Evolutionary conservation across 1,284 basidiomycete species (phyloP).

Genomic region (Sporisorium scitamineum): DNA sequence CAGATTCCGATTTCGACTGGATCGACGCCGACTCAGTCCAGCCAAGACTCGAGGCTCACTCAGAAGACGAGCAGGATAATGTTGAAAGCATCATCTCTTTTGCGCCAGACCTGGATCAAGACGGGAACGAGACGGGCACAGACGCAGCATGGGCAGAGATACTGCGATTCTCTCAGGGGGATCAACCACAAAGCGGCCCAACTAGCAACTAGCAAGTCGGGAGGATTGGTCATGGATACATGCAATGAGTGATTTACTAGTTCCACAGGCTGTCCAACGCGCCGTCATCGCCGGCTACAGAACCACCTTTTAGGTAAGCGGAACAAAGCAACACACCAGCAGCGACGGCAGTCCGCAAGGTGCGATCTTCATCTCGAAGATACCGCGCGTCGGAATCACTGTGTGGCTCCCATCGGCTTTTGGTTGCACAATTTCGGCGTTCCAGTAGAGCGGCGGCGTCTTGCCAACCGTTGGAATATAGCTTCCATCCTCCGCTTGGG

Average conservation of each 20-base stretch:
- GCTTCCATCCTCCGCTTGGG: slow-evolving; percentile 29
- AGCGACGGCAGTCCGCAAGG: slow-evolving; percentile 51
- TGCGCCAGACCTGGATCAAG: not conserved
- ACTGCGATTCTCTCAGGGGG: not conserved
- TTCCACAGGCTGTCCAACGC: not conserved
- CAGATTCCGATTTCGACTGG: not conserved
- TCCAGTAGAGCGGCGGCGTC: slow-evolving; percentile 43
- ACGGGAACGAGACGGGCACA: not conserved
- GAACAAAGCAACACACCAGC: slow-evolving; percentile 46
- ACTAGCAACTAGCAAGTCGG: not conserved
- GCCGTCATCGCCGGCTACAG: not conserved
- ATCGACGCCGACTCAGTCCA: not conserved
- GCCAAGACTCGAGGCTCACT: not conserved
- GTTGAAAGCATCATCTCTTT: not conserved
- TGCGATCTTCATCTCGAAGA: slow-evolving; percentile 58
- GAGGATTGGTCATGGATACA: not conserved
- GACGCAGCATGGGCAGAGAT: slow-evolving; percentile 5
- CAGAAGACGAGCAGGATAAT: not conserved
- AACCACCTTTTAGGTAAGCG: slow-evolving; percentile 7
- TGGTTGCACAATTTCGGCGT: slow-evolving; percentile 42
- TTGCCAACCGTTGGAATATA: slow-evolving; percentile 24
- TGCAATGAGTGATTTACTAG: too few species aligned
- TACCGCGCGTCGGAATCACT: slow-evolving; percentile 28
- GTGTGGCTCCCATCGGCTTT: slow-evolving; percentile 11
- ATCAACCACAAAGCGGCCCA: not conserved